Evolutionary conservation across 306 rosid species (phyloP), one percentile per base, ranked within the genome.

Genomic region (Ormosia emarginata): DNA sequence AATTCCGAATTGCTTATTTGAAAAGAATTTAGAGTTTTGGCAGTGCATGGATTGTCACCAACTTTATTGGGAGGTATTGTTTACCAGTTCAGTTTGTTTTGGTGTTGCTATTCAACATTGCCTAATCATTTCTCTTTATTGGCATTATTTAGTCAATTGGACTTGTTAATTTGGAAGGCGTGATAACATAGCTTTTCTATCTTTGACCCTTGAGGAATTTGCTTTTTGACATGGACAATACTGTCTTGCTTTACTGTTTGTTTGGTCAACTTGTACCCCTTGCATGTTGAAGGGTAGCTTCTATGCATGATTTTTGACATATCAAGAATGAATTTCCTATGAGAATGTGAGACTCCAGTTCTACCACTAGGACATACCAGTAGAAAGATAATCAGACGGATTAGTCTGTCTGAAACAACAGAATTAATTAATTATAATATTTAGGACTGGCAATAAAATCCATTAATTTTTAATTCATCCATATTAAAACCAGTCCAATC

Each of bases 21-120:
- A 93, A 85, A 91, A 88, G 91, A 91, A 95, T 83, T 67, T 95
- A 79, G 93, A 89, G 88, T 95, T 95, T 86, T 95, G 99, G 98
- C 95, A 89, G 89, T 91, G 97, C 86, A 90, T 82, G 94, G 97
- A 95, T 84, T 93, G 95, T 81, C 89, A 72, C 84, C 98, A 95
- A 79, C 98, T 95, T 66, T 95, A 93, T 80, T 95, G 99, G 98
- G 97, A 93, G 97, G 99, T 95, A 91, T 9, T 47, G 2, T 43
- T 74, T 40, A 62, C 62, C 29, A 40, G 33, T 84, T 73, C 52
- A 55, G 37, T 57, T 47, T 14, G 57, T 64, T 85, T 24, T 41
- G 37, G n/a, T 61, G 47, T 41, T 62, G 29, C 63, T 58, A 50
- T 57, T 49, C 52, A 78, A 14, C 85, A 40, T 57, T 33, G 32